Base-by-base conservation (phyloP, 805 yeast genomes). In the Diddensiella santjacobensis region DNA sequence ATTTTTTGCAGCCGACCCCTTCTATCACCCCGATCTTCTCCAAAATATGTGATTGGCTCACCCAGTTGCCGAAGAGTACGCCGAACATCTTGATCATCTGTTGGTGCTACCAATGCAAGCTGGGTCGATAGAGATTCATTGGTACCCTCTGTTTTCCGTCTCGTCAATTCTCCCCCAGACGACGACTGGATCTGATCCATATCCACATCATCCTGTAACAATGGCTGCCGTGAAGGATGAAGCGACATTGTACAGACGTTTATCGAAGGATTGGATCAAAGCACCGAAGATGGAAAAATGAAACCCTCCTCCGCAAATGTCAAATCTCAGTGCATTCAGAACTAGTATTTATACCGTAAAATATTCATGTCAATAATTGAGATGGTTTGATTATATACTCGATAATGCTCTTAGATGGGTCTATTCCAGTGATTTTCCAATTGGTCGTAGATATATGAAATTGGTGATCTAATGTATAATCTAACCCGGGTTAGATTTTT, bases 1-100 rank as follows among this genome's bases (percentile, higher is more conserved):
- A 78, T 57, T 35, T 70, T 64, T 3, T 75, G 69, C 41, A 88
- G 66, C 41, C 96, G 65, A 8, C 72, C 77, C 50, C 95, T 69
- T 54, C 95, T 66, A 22, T 73, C 82, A 1, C 74, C 76, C 2
- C 69, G 72, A 43, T 75, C 81, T 61, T 88, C 96, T 0, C 81
- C 82, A 52, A 71, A 72, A 15, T 67, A 59, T 0, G 79, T 73
- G 17, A 75, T 72, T 3, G 89, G 87, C 58, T 82, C 81, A 3
- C 76, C 77, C 3, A 82, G 55, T 20, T 61, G 58, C 31, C 78
- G 63, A 39, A 88, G 70, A 37, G 64, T 60, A 10, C 49, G 54
- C 40, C 77, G 71, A 4, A 88, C 93, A 4, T 80, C 81, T 0
- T 66, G 77, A 57, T 87, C 95, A 22, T 73, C 69, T 0, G 87